These are phyloP conservation scores for Aspergillus cavernicola DNA, from an alignment of 495 filamentous ascomycete species.

Conservation along the genomic window DNA sequence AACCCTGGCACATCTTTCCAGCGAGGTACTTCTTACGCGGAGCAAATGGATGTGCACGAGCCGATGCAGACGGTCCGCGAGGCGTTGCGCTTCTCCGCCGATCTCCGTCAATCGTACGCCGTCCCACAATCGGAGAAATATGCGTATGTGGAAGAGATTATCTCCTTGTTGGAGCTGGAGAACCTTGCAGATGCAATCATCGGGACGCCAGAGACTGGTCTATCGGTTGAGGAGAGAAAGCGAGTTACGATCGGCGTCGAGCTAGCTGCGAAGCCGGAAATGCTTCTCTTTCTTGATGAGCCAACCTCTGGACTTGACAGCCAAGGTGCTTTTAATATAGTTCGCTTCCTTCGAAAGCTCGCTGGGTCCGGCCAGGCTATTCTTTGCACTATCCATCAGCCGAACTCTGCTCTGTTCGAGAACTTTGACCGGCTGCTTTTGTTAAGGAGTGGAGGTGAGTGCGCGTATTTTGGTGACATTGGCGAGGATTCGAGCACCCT, in stretches of 20 bases:
- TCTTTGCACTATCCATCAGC: slow-evolving; percentile 75
- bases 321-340: slow-evolving; percentile 60
- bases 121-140: slow-evolving; percentile 54
- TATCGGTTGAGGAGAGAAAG: slow-evolving; percentile 61
- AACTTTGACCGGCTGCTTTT: slow-evolving; percentile 71
- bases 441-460: slow-evolving; percentile 65
- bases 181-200: slow-evolving; percentile 54
- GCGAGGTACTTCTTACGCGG: slow-evolving; percentile 58
- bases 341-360: slow-evolving; percentile 62
- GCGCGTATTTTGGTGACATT: slow-evolving; percentile 68
- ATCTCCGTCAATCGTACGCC: slow-evolving; percentile 53
- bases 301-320: slow-evolving; percentile 71
- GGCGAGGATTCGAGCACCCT: slow-evolving; percentile 48
- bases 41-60: slow-evolving; percentile 62
- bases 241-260: slow-evolving; percentile 68
- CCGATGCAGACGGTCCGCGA: slow-evolving; percentile 59
- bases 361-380: slow-evolving; percentile 68
- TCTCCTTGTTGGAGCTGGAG: slow-evolving; percentile 56
- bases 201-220: slow-evolving; percentile 50
- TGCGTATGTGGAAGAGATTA: slow-evolving; percentile 57
- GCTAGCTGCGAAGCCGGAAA: slow-evolving; percentile 60
- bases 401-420: slow-evolving; percentile 66
- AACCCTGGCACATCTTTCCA: slow-evolving; percentile 86
- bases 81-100: slow-evolving; percentile 56
- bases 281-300: slow-evolving; percentile 74